Base-by-base conservation (phyloP, 176 grass and related monocot species). In the Aegilops sharonensis region DNA sequence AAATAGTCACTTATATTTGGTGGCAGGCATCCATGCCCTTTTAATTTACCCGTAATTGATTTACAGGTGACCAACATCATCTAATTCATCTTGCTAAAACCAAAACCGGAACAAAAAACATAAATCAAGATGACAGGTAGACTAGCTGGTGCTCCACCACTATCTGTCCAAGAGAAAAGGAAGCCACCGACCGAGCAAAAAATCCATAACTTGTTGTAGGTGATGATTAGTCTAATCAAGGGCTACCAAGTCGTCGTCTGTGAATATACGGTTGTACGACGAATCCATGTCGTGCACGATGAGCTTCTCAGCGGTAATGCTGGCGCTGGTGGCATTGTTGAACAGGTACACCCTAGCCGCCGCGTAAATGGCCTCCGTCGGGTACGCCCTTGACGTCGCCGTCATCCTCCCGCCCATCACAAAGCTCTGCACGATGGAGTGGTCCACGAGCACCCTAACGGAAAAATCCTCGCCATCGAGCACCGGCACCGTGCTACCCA, bases 401-500 rank as follows among this genome's bases (percentile, higher is more conserved):
- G 85, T 83, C 11, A 77, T 62, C 15, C 92, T 87, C 24, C 92
- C 92, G 5, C 83, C 78, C 77, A 91, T 89, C 21, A 78, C 92
- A 37, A 93, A 93, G 29, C 91, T 87, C 35, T 93, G 85, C 8
- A 93, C 88, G 25, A 93, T 93, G 9, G 91, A 93, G 78, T 93
- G 91, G 77, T 93, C 91, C 47, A 93, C 88, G 70, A 93, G 20
- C 63, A 93, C 82, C 79, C 91, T 90, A 12, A 93, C 39, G 12
- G 81, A 87, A 3, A 93, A 54, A 21, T 54, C 85, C 77, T 93
- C 91, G 1, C 91, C 88, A 3, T 81, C 65, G 5, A 93, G 85
- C 12, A 93, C 91, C 4, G 85, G 85, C 35, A 93, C 91, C 5
- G 35, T 30, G 87, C 36, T 90, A 48, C 91, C 91, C 5, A 93